Evolutionary conservation across 495 filamentous ascomycete species (phyloP), one percentile per base, ranked within the genome.

Genomic region (Daldinia decipiens): DNA sequence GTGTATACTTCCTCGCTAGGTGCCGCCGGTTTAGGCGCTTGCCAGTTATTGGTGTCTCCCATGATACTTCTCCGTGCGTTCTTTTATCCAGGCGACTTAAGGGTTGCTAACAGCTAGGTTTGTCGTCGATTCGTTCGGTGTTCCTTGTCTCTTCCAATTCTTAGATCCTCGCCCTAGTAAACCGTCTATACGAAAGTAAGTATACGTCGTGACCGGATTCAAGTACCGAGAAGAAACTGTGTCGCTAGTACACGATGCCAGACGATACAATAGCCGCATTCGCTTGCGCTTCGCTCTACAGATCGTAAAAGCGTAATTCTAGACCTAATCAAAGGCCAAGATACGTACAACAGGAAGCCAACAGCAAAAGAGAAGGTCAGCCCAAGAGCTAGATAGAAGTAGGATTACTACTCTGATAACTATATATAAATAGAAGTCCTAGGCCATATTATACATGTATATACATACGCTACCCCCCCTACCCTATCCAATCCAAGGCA

Each of bases 1-100:
- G 47, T 64, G 29, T 59, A 47, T 36, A 27, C 63, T 13, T 71
- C 63, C 27, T 15, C 26, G 9, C 45, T 54, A 13, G 59, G 32
- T 5, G 9, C 43, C 38, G 63, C 31, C 11, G 31, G 4, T 26
- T 50, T 55, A 15, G 58, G 38, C 21, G 39, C 21, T 67, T 65
- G 34, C 50, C 53, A 38, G 13, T 65, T 57, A 8, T 21, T 27
- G 21, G 17, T 12, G 26, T 68, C 50, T 32, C 67, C 64, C 55
- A 65, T 68, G 54, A 11, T 40, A 43, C 34, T 27, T 58, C 12
- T 21, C 32, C 11, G 8, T 7, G 5, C n/a, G 19, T 45, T 19
- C 6, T 7, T 17, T 21, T 24, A 17, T 21, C 40, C 2, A 21
- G 19, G 19, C 19, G 19, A 24, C n/a, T 47, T 8, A 0, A 8